Percentiles rank a stretch among this genome's conserved stretches.
These are phyloP conservation scores for Calonectria hongkongensis DNA, from an alignment of 2,329 filamentous ascomycete genomes.

Conservation along the genomic window DNA sequence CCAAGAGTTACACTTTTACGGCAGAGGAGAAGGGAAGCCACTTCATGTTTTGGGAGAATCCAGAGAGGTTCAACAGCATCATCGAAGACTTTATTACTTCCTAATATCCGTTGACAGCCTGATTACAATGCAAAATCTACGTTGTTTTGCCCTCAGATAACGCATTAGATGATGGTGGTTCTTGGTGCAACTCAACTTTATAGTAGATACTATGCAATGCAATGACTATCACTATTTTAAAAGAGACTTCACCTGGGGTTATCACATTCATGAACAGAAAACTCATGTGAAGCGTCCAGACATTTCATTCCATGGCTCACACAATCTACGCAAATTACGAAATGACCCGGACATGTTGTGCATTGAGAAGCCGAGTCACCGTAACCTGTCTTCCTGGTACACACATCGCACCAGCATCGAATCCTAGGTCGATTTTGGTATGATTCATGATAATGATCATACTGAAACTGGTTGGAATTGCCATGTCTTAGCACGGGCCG, in stretches of 20 bases:
- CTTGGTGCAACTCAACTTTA: background rate
- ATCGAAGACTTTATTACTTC: background rate
- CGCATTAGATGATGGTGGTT: background rate
- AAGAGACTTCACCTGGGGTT: background rate
- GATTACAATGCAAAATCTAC: background rate
- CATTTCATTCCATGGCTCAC: background rate
- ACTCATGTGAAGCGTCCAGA: background rate
- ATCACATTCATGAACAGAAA: background rate
- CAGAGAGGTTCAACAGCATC: background rate
- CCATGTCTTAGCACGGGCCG: background rate
- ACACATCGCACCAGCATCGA: background rate
- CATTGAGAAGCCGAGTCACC: background rate
- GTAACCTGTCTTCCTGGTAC: background rate
- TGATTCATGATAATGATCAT: background rate
- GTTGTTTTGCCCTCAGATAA: background rate
- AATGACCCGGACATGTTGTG: background rate
- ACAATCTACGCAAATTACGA: background rate
- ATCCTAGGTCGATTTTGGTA: background rate
- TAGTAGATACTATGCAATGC: background rate
- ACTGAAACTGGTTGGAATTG: background rate
- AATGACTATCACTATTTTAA: background rate
- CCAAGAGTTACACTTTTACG: constrained; percentile 7
- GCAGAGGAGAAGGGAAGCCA: constrained; percentile 12
- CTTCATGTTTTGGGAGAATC: constrained; percentile 19
- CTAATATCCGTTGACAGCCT: background rate